A percentile compares a stretch with the other conserved stretches of the same genome.
These are phyloP conservation scores for Lachancea sp. DNA, from an alignment of 805 yeast genomes.

Conservation along the genomic window DNA sequence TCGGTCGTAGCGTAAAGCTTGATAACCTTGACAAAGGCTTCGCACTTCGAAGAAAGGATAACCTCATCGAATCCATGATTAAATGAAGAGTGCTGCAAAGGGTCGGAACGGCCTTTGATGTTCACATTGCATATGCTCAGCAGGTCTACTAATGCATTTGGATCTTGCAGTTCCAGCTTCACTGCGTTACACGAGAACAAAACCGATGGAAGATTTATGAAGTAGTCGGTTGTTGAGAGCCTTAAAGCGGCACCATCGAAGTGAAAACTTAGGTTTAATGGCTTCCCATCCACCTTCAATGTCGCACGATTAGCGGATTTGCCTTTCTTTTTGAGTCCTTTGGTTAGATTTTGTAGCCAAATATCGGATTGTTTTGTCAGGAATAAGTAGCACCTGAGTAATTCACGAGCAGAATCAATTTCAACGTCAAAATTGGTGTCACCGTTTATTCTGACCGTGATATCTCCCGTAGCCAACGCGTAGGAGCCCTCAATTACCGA, in stretches of 20 bases:
- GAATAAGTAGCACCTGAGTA: neutral
- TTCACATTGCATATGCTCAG: neutral
- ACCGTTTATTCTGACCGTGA: neutral
- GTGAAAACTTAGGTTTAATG: neutral
- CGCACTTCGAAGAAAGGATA: neutral
- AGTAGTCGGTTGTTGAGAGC: neutral
- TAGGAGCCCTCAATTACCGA: neutral
- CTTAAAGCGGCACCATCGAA: neutral
- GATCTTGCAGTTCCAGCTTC: neutral
- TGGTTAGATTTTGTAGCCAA: constrained; percentile 1
- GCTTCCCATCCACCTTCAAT: neutral
- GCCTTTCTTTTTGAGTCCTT: neutral
- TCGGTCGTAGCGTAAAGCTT: neutral
- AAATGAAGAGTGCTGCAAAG: neutral
- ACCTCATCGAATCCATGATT: constrained; percentile 2
- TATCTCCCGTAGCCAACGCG: neutral
- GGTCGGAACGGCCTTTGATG: neutral
- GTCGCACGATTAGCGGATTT: neutral
- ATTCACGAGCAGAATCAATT: neutral
- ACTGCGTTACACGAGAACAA: neutral
- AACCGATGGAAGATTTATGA: neutral
- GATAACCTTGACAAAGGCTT: neutral
- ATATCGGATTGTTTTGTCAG: neutral
- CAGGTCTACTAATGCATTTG: neutral
- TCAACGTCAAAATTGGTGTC: neutral